phyloP scores from a whole-genome alignment of 2,329 filamentous ascomycete genomes.

The Pseudogymnoascus sp. region DNA sequence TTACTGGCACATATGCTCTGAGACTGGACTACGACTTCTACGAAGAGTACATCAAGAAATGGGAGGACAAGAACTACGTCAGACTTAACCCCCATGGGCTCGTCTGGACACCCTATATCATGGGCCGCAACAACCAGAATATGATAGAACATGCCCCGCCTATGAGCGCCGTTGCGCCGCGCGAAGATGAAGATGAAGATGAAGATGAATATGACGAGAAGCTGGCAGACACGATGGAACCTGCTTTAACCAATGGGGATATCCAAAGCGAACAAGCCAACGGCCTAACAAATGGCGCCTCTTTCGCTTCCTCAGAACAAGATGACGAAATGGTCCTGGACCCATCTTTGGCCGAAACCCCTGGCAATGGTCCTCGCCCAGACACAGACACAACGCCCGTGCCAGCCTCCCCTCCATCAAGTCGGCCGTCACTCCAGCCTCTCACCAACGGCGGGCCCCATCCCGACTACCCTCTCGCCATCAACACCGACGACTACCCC shows the following conservation, averaged over 20 bases:
- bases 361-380: background rate
- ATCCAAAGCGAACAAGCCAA: background rate
- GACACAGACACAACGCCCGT: background rate
- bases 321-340: background rate
- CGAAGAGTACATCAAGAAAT: conserved; percentile 77
- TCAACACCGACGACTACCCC: background rate
- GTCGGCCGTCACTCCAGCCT: background rate
- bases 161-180: conserved; percentile 77
- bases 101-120: conserved; percentile 94
- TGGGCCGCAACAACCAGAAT: conserved; percentile 76
- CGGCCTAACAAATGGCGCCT: background rate
- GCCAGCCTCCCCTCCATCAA: background rate
- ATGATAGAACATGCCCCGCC: conserved; percentile 77
- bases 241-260: conserved; percentile 16
- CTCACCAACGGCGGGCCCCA: background rate
- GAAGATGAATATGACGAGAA: conserved; percentile 51
- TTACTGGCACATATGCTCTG: conserved; percentile 82
- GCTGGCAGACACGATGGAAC: conserved; percentile 8
- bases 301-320: background rate
- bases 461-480: background rate
- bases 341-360: background rate
- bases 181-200: conserved; percentile 56
- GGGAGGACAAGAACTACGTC: conserved; percentile 82
- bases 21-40: conserved; percentile 81
- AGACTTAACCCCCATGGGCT: conserved; percentile 72